Evolutionary conservation across 495 filamentous ascomycete species (phyloP).

Genomic region (Aspergillus baeticus): DNA sequence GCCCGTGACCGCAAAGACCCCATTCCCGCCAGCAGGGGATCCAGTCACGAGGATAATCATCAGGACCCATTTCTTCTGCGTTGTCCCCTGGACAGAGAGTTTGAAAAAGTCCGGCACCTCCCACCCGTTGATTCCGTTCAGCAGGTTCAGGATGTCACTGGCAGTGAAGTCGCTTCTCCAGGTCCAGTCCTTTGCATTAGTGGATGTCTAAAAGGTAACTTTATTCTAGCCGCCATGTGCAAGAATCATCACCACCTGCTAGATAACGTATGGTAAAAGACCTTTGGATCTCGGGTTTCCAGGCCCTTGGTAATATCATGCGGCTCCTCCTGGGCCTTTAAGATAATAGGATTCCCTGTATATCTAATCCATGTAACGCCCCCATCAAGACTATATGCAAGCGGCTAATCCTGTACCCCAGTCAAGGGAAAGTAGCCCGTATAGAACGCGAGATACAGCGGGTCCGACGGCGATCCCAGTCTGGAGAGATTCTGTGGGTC

Average conservation of each 20-base stretch:
- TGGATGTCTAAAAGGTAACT: slow-evolving; percentile 6
- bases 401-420: slow-evolving; percentile 10
- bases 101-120: slow-evolving; percentile 14
- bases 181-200: slow-evolving; percentile 5
- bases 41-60: slow-evolving; percentile 1
- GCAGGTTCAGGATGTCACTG: not conserved
- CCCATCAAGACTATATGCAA: slow-evolving; percentile 6
- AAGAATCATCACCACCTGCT: slow-evolving; percentile 12
- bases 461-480: not conserved
- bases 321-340: not conserved
- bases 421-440: slow-evolving; percentile 7
- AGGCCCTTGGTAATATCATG: slow-evolving; percentile 6
- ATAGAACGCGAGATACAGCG: slow-evolving; percentile 8
- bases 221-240: slow-evolving; percentile 12
- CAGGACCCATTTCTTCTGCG: slow-evolving; percentile 8
- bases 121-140: slow-evolving; percentile 2
- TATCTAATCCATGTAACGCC: slow-evolving; percentile 5
- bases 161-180: slow-evolving; percentile 6
- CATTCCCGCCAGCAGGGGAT: slow-evolving; percentile 14
- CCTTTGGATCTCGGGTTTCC: slow-evolving; percentile 13
- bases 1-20: slow-evolving; percentile 5
- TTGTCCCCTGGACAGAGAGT: slow-evolving; percentile 7
- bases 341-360: slow-evolving; percentile 4
- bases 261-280: slow-evolving; percentile 7
- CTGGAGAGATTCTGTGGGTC: slow-evolving; percentile 6